These are phyloP conservation scores for Leishmania turanica DNA, from an alignment of 208 protist genomes.

Conservation along the genomic window DNA sequence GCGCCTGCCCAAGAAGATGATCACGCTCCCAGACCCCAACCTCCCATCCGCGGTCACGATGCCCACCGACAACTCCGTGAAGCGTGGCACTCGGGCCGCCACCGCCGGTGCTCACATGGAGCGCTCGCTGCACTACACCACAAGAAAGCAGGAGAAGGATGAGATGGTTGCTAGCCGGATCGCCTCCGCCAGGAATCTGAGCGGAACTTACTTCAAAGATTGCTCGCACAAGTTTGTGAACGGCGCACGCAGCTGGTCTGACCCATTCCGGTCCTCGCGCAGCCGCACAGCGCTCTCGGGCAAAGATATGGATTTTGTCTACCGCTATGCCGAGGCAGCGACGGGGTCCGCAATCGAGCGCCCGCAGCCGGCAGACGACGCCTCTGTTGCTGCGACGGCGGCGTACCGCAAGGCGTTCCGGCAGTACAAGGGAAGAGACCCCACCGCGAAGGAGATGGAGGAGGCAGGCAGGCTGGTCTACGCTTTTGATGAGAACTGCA, in stretches of 20 bases:
- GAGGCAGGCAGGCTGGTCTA: constrained; percentile 73
- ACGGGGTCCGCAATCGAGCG: constrained; percentile 50
- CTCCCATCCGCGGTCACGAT: constrained; percentile 52
- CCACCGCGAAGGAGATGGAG: constrained; percentile 73
- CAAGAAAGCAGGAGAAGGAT: constrained; percentile 33
- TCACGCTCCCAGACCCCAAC: constrained; percentile 43
- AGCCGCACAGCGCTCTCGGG: constrained; percentile 50
- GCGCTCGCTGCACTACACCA: constrained; percentile 31
- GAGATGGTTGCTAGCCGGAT: constrained; percentile 15
- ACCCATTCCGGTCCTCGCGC: constrained; percentile 66
- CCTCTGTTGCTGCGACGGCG: constrained; percentile 44
- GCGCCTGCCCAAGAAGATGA: constrained; percentile 56
- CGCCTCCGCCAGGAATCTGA: neutral
- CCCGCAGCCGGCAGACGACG: constrained; percentile 24
- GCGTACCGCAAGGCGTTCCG: constrained; percentile 82
- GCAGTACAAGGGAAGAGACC: constrained; percentile 64
- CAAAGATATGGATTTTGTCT: constrained; percentile 84
- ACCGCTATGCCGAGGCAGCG: constrained; percentile 71
- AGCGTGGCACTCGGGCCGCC: constrained; percentile 22
- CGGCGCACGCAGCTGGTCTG: constrained; percentile 19
- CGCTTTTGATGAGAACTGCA: constrained; percentile 71
- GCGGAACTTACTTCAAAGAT: constrained; percentile 64
- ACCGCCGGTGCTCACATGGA: neutral
- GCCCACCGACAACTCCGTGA: constrained; percentile 32
- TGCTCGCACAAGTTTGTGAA: constrained; percentile 32